Conservation (phyloP, 2,329 filamentous ascomycete species). For the Colletotrichum endophyticum region DNA sequence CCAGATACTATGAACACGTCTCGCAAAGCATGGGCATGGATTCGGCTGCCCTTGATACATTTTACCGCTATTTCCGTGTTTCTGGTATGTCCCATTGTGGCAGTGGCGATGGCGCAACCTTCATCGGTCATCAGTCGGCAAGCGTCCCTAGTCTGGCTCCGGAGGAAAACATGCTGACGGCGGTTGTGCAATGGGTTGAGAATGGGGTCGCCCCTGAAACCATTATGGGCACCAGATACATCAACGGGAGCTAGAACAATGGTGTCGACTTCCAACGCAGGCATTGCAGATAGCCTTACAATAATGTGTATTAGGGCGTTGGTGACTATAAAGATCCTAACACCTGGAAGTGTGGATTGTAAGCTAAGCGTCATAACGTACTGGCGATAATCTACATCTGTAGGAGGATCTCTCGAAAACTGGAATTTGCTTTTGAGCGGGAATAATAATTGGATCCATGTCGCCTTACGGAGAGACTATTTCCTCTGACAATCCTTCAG, state of each 20-base stretch:
- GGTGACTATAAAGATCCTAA: conserved; percentile 14
- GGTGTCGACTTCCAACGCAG: conserved; percentile 32
- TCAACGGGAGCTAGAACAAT: conserved; percentile 27
- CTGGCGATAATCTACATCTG: neutral
- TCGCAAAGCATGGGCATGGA: conserved; percentile 43
- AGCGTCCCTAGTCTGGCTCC: conserved; percentile 29
- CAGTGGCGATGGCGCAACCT: conserved; percentile 29
- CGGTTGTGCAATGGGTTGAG: conserved; percentile 33
- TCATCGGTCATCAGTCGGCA: conserved; percentile 29
- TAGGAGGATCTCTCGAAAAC: neutral
- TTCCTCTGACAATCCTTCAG: no score
- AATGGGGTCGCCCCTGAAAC: conserved; percentile 30
- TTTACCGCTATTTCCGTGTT: conserved; percentile 35
- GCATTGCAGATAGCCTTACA: conserved; percentile 37
- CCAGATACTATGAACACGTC: conserved; percentile 54
- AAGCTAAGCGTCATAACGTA: no score
- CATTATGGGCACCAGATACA: conserved; percentile 36
- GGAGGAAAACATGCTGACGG: conserved; percentile 31
- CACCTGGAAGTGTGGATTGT: conserved; percentile 10
- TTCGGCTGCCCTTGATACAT: conserved; percentile 34
- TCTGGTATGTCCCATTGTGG: conserved; percentile 37
- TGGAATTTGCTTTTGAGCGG: neutral
- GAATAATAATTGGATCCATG: neutral
- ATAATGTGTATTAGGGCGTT: conserved; percentile 30
- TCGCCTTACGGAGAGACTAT: no score